phyloP scores from a whole-genome alignment of 305 asterid species.

The Solanum hybrid region DNA sequence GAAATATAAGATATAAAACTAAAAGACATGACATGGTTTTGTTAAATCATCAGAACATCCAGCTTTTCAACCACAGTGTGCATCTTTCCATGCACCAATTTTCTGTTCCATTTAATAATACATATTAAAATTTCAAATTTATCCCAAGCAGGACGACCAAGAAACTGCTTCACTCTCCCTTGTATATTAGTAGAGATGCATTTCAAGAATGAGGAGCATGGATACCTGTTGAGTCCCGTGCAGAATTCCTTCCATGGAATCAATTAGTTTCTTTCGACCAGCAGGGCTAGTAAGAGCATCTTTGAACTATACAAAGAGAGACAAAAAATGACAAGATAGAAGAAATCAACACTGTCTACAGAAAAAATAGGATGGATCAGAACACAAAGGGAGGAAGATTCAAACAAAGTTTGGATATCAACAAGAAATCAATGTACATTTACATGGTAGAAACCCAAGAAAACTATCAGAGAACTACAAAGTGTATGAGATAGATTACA shows the following conservation, averaged over 20 bases:
- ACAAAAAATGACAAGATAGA: background rate
- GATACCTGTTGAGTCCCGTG: conserved; percentile 68
- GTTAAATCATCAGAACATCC: background rate
- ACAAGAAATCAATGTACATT: background rate
- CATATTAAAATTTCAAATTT: background rate
- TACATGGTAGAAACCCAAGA: background rate
- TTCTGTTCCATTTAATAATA: background rate
- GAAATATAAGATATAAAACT: background rate
- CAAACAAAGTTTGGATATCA: background rate
- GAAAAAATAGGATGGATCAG: background rate
- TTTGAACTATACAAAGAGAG: conserved; percentile 45
- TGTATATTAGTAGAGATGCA: background rate
- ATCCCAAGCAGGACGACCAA: background rate
- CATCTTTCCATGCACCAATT: background rate
- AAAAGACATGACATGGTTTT: background rate
- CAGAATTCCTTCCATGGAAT: conserved; percentile 63
- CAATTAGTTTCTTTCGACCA: conserved; percentile 56
- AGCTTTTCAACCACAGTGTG: background rate
- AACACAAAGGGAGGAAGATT: background rate
- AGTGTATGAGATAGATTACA: background rate
- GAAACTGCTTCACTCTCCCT: background rate
- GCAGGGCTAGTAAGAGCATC: conserved; percentile 59
- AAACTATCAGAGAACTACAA: background rate
- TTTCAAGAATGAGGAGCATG: background rate
- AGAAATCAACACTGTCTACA: background rate